Evolutionary conservation across 2,329 filamentous ascomycete genomes (phyloP).

Genomic region (Venturia oleaginea): DNA sequence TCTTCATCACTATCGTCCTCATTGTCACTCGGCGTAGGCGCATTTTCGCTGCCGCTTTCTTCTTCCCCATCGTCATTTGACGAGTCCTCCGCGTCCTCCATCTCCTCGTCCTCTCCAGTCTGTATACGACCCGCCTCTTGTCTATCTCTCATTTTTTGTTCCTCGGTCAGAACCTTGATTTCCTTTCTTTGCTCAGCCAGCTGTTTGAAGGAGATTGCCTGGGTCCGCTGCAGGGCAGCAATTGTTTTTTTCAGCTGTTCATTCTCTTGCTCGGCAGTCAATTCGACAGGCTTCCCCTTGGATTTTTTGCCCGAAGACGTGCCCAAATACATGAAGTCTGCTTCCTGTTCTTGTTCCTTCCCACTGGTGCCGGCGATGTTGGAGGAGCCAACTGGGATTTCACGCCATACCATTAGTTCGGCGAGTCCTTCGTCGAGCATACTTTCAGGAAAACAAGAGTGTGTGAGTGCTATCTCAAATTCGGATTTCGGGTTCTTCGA

Average conservation of each 20-base stretch:
- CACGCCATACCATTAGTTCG: slow-evolving; percentile 25
- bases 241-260: slow-evolving; percentile 29
- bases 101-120: not conserved
- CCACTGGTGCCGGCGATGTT: slow-evolving; percentile 12
- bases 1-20: slow-evolving; percentile 4
- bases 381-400: slow-evolving; percentile 15
- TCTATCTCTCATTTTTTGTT: slow-evolving; percentile 19
- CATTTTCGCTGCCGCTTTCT: not conserved
- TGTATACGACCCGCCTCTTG: not conserved
- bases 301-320: slow-evolving; percentile 15
- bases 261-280: slow-evolving; percentile 25
- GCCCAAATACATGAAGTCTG: slow-evolving; percentile 32
- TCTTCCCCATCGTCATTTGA: not conserved
- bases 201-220: slow-evolving; percentile 37
- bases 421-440: slow-evolving; percentile 31
- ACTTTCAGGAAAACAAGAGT: slow-evolving; percentile 32
- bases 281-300: slow-evolving; percentile 21
- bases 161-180: slow-evolving; percentile 26
- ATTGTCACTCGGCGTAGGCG: not conserved
- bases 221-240: slow-evolving; percentile 35
- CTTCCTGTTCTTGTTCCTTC: slow-evolving; percentile 16
- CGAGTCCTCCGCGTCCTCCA: not conserved
- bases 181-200: slow-evolving; percentile 35
- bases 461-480: slow-evolving; percentile 34
- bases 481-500: slow-evolving; percentile 17